These are phyloP conservation scores for Lasiodiplodia hormozganensis DNA, from an alignment of 2,329 filamentous ascomycete species.

Conservation along the genomic window DNA sequence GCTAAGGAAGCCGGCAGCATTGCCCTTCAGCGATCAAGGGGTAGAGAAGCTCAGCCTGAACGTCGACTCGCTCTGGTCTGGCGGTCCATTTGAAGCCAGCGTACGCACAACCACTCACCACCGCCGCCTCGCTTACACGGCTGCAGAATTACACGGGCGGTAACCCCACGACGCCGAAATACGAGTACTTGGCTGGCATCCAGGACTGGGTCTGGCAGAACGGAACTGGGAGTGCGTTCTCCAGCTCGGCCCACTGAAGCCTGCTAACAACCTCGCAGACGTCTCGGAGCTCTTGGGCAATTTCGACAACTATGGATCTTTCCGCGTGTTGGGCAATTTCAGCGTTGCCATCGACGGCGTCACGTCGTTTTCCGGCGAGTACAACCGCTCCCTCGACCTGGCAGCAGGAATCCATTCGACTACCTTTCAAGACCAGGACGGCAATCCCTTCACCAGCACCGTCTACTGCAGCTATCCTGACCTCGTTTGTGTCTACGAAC, in stretches of 20 bases:
- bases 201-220: constrained; percentile 57
- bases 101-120: constrained; percentile 34
- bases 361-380: constrained; percentile 37
- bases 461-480: constrained; percentile 56
- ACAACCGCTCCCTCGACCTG: constrained; percentile 55
- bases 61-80: constrained; percentile 59
- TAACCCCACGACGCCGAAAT: constrained; percentile 49
- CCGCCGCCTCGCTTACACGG: not conserved
- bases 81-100: constrained; percentile 55
- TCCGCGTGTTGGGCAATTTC: constrained; percentile 57
- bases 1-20: constrained; percentile 37
- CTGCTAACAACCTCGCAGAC: constrained; percentile 32
- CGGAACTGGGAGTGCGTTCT: constrained; percentile 39
- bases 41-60: constrained; percentile 55
- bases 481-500: constrained; percentile 49
- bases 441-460: constrained; percentile 41
- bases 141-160: constrained; percentile 55
- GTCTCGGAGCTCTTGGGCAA: constrained; percentile 49
- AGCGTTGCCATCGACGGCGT: constrained; percentile 49
- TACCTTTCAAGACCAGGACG: constrained; percentile 38
- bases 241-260: too few relatives aligned
- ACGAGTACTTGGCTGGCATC: constrained; percentile 50
- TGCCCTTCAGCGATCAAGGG: constrained; percentile 54
- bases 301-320: constrained; percentile 53
- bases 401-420: constrained; percentile 50